These are phyloP conservation scores for Hsuehochloa calcarea DNA, from an alignment of 176 grass and related monocot genomes.

Conservation along the genomic window DNA sequence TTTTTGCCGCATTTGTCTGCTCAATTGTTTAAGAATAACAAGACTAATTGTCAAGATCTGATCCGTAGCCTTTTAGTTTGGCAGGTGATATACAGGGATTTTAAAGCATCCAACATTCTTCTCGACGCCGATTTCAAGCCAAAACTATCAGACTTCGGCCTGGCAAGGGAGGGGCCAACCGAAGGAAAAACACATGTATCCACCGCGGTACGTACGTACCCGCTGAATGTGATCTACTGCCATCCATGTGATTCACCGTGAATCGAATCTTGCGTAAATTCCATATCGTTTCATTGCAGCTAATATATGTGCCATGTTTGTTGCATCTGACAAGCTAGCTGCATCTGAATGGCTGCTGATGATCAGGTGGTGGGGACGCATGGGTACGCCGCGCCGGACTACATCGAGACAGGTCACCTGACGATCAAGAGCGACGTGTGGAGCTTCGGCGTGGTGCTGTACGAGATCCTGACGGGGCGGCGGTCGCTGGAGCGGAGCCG, in stretches of 20 bases:
- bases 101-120: constrained; percentile 86
- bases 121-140: constrained; percentile 71
- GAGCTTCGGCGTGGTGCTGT: constrained; percentile 86
- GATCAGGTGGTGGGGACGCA: constrained; percentile 78
- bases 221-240: not conserved
- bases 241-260: not conserved
- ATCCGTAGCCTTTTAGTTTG: not conserved
- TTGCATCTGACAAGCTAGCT: not conserved
- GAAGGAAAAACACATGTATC: constrained; percentile 76
- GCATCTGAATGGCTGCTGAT: not conserved
- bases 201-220: constrained; percentile 44
- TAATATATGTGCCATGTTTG: not conserved
- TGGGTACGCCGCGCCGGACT: constrained; percentile 93
- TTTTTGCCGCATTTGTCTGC: not conserved
- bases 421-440: constrained; percentile 83
- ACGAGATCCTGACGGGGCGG: constrained; percentile 82
- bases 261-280: not conserved
- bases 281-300: not conserved
- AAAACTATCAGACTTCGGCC: constrained; percentile 84
- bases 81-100: constrained; percentile 93
- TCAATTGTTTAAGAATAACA: not conserved
- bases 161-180: constrained; percentile 77
- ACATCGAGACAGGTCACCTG: constrained; percentile 89
- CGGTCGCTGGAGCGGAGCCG: constrained; percentile 62
- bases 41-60: not conserved